phyloP scores from a whole-genome alignment of 768 basidiomycete species.

The Hygrophorus pudorinus region DNA sequence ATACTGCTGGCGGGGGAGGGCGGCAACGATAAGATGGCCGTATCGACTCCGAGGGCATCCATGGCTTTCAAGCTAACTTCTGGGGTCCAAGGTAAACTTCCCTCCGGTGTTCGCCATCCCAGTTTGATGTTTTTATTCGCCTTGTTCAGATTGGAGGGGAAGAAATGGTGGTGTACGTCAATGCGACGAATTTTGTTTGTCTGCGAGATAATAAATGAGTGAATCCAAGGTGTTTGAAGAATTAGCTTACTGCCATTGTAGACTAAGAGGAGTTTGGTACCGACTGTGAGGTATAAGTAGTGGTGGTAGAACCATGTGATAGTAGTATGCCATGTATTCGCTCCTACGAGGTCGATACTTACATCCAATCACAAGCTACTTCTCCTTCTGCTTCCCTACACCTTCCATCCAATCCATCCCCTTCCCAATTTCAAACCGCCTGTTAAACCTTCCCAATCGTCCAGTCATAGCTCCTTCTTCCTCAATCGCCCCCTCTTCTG shows the following conservation, averaged over 20 bases:
- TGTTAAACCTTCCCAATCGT: conserved; percentile 71
- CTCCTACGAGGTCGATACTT: background rate
- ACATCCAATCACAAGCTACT: no score
- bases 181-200: conserved; percentile 23
- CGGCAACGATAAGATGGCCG: conserved; percentile 60
- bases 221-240: background rate
- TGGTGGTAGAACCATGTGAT: background rate
- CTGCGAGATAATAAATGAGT: background rate
- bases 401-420: conserved; percentile 28
- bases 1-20: conserved; percentile 33
- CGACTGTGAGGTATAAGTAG: background rate
- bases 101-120: conserved; percentile 55
- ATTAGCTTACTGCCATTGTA: background rate
- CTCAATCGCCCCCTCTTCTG: conserved; percentile 58
- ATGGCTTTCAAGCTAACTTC: conserved; percentile 51
- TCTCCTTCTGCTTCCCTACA: no score
- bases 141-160: conserved; percentile 45
- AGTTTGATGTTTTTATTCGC: conserved; percentile 30
- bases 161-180: conserved; percentile 76
- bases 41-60: conserved; percentile 46
- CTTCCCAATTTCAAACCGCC: conserved; percentile 46
- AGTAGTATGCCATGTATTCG: background rate
- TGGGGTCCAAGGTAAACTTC: conserved; percentile 57
- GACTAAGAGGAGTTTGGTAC: background rate
- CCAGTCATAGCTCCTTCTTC: conserved; percentile 67